phyloP scores from a whole-genome alignment of 2,329 filamentous ascomycete species.

The Penicillium expansum region DNA sequence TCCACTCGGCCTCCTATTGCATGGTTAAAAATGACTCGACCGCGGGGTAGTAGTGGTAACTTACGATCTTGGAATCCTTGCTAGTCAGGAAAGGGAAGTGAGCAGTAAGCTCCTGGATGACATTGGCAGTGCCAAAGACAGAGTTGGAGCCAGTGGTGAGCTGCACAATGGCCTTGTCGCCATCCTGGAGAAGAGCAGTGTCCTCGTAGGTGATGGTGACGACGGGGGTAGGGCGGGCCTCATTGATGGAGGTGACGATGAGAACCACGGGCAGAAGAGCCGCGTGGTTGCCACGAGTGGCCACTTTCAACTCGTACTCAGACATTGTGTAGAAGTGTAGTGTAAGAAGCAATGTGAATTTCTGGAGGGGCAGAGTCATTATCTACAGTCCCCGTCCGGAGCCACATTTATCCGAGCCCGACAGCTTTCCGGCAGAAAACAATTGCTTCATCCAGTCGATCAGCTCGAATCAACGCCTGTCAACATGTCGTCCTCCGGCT shows the following conservation, averaged over 20 bases:
- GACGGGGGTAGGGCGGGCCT: slow-evolving; percentile 34
- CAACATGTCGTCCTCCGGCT: slow-evolving; percentile 37
- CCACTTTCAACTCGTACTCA: slow-evolving; percentile 36
- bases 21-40: neutral
- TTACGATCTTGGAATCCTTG: slow-evolving; percentile 39
- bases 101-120: slow-evolving; percentile 34
- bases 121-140: slow-evolving; percentile 32
- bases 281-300: slow-evolving; percentile 42
- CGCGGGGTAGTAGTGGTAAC: slow-evolving; percentile 10
- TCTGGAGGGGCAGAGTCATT: slow-evolving; percentile 27
- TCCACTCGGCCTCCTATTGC: slow-evolving; percentile 52
- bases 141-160: slow-evolving; percentile 30
- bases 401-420: slow-evolving; percentile 33
- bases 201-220: slow-evolving; percentile 43
- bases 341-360: slow-evolving; percentile 6
- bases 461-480: slow-evolving; percentile 14
- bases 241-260: slow-evolving; percentile 42
- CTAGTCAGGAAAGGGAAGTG: slow-evolving; percentile 38
- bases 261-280: slow-evolving; percentile 42
- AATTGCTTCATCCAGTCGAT: slow-evolving; percentile 21
- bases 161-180: slow-evolving; percentile 37
- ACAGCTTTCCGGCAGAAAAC: slow-evolving; percentile 37
- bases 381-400: slow-evolving; percentile 25
- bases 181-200: slow-evolving; percentile 32
- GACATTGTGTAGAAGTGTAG: slow-evolving; percentile 28